Conservation (phyloP, 441 rosid species). For the Arabidopsis lyrata region DNA sequence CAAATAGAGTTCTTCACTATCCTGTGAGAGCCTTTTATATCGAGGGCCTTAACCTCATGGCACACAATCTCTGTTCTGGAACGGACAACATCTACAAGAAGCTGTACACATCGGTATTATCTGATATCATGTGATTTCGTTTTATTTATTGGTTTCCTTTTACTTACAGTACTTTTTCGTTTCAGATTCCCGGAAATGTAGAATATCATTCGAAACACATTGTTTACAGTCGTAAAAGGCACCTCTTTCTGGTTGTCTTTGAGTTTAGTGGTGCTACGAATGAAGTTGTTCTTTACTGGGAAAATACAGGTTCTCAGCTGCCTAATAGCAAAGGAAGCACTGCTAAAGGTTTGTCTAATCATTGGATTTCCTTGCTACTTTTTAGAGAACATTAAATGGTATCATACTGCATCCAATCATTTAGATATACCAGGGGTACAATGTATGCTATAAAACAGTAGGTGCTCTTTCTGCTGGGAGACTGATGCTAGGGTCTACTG, state of each 20-base stretch:
- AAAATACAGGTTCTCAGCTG: conserved; percentile 74
- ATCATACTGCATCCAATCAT: conserved; percentile 17
- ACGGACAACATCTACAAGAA: conserved; percentile 81
- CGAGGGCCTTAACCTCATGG: conserved; percentile 89
- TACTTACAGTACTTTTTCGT: conserved; percentile 39
- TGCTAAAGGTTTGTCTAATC: conserved; percentile 66
- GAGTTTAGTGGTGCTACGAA: conserved; percentile 87
- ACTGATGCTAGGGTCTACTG: conserved; percentile 18
- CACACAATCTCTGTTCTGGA: conserved; percentile 93
- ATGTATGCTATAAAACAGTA: conserved; percentile 31
- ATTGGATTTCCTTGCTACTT: conserved; percentile 28
- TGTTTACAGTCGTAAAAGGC: conserved; percentile 79
- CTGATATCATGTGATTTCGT: conserved; percentile 26
- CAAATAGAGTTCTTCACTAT: conserved; percentile 95
- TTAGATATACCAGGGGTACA: conserved; percentile 8
- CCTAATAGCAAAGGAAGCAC: conserved; percentile 83
- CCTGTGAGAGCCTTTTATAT: conserved; percentile 94
- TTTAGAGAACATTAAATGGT: conserved; percentile 19
- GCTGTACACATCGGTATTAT: conserved; percentile 85
- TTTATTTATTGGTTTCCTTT: neutral
- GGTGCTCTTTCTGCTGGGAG: conserved; percentile 24
- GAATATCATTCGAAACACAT: conserved; percentile 81
- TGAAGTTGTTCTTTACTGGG: conserved; percentile 96
- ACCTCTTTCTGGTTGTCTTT: conserved; percentile 84
- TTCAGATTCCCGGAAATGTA: conserved; percentile 89